A percentile compares a stretch with the other conserved stretches of the same genome.
Evolutionary conservation across 2,329 filamentous ascomycete species (phyloP).

Genomic region (Zasmidium citrigriseum): DNA sequence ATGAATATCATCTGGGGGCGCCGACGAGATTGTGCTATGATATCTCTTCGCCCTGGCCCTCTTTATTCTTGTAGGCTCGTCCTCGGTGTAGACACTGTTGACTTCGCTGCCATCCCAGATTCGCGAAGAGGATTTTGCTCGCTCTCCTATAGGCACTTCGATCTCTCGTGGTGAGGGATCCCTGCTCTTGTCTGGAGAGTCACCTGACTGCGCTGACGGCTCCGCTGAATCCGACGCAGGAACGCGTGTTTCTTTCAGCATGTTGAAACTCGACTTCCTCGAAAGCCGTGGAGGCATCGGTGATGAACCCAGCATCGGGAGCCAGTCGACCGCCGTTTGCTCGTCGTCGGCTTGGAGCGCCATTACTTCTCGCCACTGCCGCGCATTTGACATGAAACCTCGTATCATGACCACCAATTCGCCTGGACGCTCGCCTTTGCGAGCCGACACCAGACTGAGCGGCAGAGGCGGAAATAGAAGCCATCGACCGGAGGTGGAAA

Average conservation of each 20-base stretch:
- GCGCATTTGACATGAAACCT: constrained; percentile 60
- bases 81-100: constrained; percentile 30
- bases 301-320: constrained; percentile 73
- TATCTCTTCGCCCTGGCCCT: constrained; percentile 28
- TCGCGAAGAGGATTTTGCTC: constrained; percentile 48
- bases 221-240: constrained; percentile 16
- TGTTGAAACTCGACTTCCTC: constrained; percentile 55
- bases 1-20: constrained; percentile 16
- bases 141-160: constrained; percentile 64
- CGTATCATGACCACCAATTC: constrained; percentile 87
- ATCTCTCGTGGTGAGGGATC: constrained; percentile 50
- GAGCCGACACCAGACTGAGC: constrained; percentile 72
- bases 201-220: constrained; percentile 11
- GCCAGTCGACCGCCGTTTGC: constrained; percentile 80
- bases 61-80: constrained; percentile 14
- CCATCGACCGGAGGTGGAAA: constrained; percentile 76
- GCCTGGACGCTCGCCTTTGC: constrained; percentile 68
- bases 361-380: constrained; percentile 82
- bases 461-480: constrained; percentile 90
- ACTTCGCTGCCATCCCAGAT: constrained; percentile 46
- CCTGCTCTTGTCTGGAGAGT: constrained; percentile 19
- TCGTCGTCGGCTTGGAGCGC: constrained; percentile 75
- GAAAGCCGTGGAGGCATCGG: constrained; percentile 60
- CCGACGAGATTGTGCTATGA: constrained; percentile 19
- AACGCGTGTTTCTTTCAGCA: constrained; percentile 23